Evolutionary conservation across 805 yeast species (phyloP).

Genomic region (Naumovozyma dairenensis): DNA sequence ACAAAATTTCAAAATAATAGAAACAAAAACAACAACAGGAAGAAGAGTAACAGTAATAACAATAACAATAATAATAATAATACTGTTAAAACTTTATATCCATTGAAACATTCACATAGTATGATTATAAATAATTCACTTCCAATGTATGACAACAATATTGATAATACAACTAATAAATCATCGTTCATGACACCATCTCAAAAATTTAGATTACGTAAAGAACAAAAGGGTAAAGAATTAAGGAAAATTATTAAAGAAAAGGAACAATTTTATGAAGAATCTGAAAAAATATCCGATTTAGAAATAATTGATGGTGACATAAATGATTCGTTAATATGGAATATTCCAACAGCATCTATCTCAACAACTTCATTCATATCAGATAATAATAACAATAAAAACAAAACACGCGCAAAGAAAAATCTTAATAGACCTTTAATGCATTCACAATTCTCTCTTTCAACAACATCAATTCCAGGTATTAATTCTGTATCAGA

Average conservation of each 20-base stretch:
- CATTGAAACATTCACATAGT: too few species aligned
- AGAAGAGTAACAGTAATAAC: too few species aligned
- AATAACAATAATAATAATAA: too few species aligned
- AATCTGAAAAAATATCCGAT: constrained; percentile 13
- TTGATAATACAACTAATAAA: constrained; percentile 6
- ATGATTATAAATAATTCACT: too few species aligned
- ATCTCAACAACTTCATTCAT: constrained; percentile 19
- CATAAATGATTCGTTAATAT: constrained; percentile 30
- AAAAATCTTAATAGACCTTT: too few species aligned
- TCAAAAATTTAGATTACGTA: constrained; percentile 31
- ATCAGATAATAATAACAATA: too few species aligned
- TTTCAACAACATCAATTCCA: constrained; percentile 40
- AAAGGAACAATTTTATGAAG: constrained; percentile 29
- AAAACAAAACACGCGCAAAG: too few species aligned
- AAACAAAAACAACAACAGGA: too few species aligned
- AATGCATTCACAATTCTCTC: too few species aligned
- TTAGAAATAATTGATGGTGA: constrained; percentile 1
- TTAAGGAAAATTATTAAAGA: constrained; percentile 23
- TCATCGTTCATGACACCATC: constrained; percentile 30
- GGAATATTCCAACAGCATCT: constrained; percentile 43
- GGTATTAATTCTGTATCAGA: constrained; percentile 26
- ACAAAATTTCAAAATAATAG: too few species aligned
- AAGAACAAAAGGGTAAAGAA: constrained; percentile 26
- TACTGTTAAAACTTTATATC: constrained; percentile 1
- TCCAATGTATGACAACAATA: too few species aligned